Evolutionary conservation across 495 filamentous ascomycete species (phyloP), one percentile per base, ranked within the genome.

Genomic region (Xylaria venustula): DNA sequence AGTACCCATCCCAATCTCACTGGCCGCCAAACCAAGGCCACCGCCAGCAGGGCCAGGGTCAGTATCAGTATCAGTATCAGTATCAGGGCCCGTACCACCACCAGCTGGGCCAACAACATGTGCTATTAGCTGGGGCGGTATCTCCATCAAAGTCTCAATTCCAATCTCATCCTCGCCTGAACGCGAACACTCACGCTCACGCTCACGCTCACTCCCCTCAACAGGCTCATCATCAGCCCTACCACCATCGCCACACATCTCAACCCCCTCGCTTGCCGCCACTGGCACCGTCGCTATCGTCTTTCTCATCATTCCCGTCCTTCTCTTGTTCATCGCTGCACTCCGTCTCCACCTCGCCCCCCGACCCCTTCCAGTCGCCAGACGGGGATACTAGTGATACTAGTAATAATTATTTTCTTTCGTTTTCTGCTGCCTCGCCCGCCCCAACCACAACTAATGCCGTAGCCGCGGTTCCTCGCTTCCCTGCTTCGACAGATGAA

Each of bases 211-310:
- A 41, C 15, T 40, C 40, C 44, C 52, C 22, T 46, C 56, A 34
- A 23, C 64, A 40, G n/a, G n/a, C n/a, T 34, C 30, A 34, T 5
- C 5, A 34, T 34, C 30, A 34, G 30, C 30, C 30, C 30, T 34
- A 34, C 30, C 30, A 34, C 51, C 50, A 37, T 61, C 60, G 59
- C 66, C 58, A 32, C 57, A 54, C 55, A 49, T 71, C 25, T 60
- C 67, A 46, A 37, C 58, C 46, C 64, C 68, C 46, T 56, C 67
- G 28, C 60, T 54, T 54, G 45, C 67, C 48, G 20, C 66, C 67
- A 26, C 64, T 60, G 9, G 50, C 50, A 9, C 42, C 37, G 40
- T 36, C 50, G 9, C 55, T 60, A 30, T 61, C 52, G 30, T 66
- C 49, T 14, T 37, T 59, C 41, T 42, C 46, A n/a, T n/a, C n/a